These are phyloP conservation scores for Kregervanrija pseudodelftensis DNA, from an alignment of 805 yeast species.

Conservation along the genomic window DNA sequence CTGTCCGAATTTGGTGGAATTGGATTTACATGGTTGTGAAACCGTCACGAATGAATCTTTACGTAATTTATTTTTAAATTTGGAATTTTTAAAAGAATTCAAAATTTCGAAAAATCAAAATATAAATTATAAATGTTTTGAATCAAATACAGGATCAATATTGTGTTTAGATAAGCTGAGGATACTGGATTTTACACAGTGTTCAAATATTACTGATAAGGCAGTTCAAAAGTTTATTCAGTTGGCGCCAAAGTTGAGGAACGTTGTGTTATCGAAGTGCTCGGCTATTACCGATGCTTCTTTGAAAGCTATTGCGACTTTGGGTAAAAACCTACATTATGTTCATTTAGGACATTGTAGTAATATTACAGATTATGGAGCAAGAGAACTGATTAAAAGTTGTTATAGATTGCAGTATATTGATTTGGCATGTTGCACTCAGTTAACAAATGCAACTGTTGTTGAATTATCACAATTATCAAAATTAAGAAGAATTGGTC, in stretches of 20 bases:
- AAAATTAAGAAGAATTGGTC: conserved; percentile 79
- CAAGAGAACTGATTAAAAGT: conserved; percentile 59
- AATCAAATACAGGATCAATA: conserved; percentile 21
- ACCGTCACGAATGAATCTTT: conserved; percentile 61
- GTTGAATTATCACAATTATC: conserved; percentile 71
- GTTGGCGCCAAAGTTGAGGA: conserved; percentile 79
- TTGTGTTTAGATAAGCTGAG: conserved; percentile 58
- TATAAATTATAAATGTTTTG: conserved; percentile 61
- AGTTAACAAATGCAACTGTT: conserved; percentile 77
- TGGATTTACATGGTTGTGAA: conserved; percentile 82
- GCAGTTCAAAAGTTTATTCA: conserved; percentile 65
- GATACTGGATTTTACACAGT: conserved; percentile 77
- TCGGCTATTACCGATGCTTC: conserved; percentile 78
- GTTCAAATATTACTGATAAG: conserved; percentile 73
- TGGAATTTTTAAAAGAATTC: conserved; percentile 77
- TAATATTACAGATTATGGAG: conserved; percentile 84
- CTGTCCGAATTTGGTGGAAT: conserved; percentile 80
- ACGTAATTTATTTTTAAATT: conserved; percentile 45
- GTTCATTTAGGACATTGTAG: conserved; percentile 92
- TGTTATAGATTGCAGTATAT: conserved; percentile 87
- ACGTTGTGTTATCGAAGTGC: conserved; percentile 87
- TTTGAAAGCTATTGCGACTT: conserved; percentile 56
- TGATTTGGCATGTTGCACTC: conserved; percentile 91
- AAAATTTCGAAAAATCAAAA: conserved; percentile 68
- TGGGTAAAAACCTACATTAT: conserved; percentile 79